phyloP scores from a whole-genome alignment of 495 filamentous ascomycete genomes.

The Staphylotrichum longicolle region DNA sequence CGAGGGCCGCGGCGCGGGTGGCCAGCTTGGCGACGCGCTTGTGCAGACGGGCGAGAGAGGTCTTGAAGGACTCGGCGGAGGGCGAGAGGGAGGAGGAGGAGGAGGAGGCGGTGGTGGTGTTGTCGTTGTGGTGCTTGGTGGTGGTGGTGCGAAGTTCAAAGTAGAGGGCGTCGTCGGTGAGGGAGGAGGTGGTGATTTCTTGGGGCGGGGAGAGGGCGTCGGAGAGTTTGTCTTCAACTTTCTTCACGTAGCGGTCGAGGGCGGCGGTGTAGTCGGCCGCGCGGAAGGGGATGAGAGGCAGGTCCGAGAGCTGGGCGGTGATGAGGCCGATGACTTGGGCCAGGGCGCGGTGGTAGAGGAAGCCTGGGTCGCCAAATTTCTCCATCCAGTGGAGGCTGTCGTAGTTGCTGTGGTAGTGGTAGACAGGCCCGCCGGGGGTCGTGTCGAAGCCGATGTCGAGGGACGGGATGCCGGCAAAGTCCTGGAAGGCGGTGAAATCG shows the following conservation, averaged over 20 bases:
- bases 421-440: slow-evolving; percentile 48
- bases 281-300: slow-evolving; percentile 74
- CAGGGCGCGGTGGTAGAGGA: slow-evolving; percentile 75
- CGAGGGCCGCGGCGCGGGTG: slow-evolving; percentile 57
- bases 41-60: slow-evolving; percentile 45
- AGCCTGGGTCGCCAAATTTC: slow-evolving; percentile 77
- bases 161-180: slow-evolving; percentile 39
- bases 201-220: slow-evolving; percentile 21
- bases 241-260: slow-evolving; percentile 61
- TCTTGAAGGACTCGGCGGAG: slow-evolving; percentile 51
- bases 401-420: slow-evolving; percentile 90
- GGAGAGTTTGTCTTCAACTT: slow-evolving; percentile 62
- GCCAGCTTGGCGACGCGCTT: slow-evolving; percentile 53
- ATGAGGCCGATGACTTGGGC: slow-evolving; percentile 78
- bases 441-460: slow-evolving; percentile 79
- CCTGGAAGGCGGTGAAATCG: slow-evolving; percentile 91
- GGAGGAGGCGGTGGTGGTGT: slow-evolving; percentile 48
- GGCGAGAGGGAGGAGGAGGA: slow-evolving; percentile 40
- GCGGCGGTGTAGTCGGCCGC: slow-evolving; percentile 69
- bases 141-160: slow-evolving; percentile 54
- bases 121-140: slow-evolving; percentile 28
- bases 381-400: slow-evolving; percentile 90
- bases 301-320: slow-evolving; percentile 74
- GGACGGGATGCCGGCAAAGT: slow-evolving; percentile 81
- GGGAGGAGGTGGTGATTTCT: slow-evolving; percentile 26